Conservation (phyloP, 768 basidiomycete species). For the Pleurotus sapidus region DNA sequence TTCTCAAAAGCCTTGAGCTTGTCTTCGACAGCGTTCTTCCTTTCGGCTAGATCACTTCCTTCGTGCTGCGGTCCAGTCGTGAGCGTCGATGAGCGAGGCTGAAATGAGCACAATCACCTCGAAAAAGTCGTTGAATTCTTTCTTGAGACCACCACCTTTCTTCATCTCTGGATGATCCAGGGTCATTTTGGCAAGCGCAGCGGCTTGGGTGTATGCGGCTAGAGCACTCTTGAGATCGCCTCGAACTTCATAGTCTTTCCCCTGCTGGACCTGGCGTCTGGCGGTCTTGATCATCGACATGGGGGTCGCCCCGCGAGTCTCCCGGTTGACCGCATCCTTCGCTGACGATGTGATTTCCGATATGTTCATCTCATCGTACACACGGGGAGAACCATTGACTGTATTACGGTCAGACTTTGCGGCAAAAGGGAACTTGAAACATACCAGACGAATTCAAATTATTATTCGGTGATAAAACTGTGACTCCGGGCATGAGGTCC, state of each 20-base stretch:
- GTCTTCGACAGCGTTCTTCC: slow-evolving; percentile 39
- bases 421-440: not conserved
- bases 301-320: slow-evolving; percentile 57
- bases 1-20: slow-evolving; percentile 45
- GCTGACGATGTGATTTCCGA: slow-evolving; percentile 43
- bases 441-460: slow-evolving; percentile 10
- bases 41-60: slow-evolving; percentile 33
- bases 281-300: slow-evolving; percentile 62
- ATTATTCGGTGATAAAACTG: slow-evolving; percentile 10
- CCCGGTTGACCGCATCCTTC: slow-evolving; percentile 43
- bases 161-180: slow-evolving; percentile 61
- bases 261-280: slow-evolving; percentile 50
- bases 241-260: slow-evolving; percentile 47
- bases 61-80: slow-evolving; percentile 23
- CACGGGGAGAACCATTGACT: slow-evolving; percentile 14
- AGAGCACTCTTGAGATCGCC: slow-evolving; percentile 66
- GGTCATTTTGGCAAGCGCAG: slow-evolving; percentile 51
- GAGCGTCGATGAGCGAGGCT: slow-evolving; percentile 8
- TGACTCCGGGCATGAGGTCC: slow-evolving; percentile 16
- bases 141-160: slow-evolving; percentile 55
- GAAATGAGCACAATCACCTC: slow-evolving; percentile 42
- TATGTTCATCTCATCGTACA: slow-evolving; percentile 34
- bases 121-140: slow-evolving; percentile 63
- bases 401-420: not conserved
- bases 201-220: slow-evolving; percentile 58